Base-by-base conservation (phyloP, 2,329 filamentous ascomycete species). In the Colletotrichum lentis region DNA sequence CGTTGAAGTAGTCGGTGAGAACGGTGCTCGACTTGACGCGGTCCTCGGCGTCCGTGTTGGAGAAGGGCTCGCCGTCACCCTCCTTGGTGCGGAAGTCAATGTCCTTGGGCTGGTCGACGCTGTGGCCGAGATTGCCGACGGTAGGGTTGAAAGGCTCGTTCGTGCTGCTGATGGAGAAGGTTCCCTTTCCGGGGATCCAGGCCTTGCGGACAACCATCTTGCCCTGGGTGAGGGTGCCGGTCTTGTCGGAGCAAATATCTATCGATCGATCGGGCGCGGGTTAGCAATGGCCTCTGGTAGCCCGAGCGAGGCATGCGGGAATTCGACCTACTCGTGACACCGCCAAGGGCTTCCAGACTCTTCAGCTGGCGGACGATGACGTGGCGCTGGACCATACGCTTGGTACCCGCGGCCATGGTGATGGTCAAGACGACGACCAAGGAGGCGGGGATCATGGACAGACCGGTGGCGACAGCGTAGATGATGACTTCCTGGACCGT, bases 111-210 rank as follows among this genome's bases (percentile, higher is more conserved):
- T 79, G 72, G 0, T 74, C 76, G 1, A 76, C 44, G 16, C 77
- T 74, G 35, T 86, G 74, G 22, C 77, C 78, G 16, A 88, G 71
- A 3, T 81, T 75, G 3, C 86, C 86, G 1, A 79, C 77, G 0
- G 83, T 84, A 0, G 88, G 88, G 72, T 90, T 85, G 72, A 88
- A 82, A 0, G 87, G 85, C 55, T 88, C 82, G 56, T 78, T 85
- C 11, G 85, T 85, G 22, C 80, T 76, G 41, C 80, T 77, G 12
- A 88, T 79, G 5, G 78, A 80, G 70, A 84, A 80, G 11, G 80
- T 82, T 3, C 83, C 83, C 1, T 80, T 77, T 16, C 78, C 80
- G 1, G 84, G 84, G 5, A 87, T 77, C 80, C 82, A 85, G 1
- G 83, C 83, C 74, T 84, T 85, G 58, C 81, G 80, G 44, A 83